Base-by-base conservation (phyloP, 2,329 filamentous ascomycete species). In the Apiospora rasikravindrae region DNA sequence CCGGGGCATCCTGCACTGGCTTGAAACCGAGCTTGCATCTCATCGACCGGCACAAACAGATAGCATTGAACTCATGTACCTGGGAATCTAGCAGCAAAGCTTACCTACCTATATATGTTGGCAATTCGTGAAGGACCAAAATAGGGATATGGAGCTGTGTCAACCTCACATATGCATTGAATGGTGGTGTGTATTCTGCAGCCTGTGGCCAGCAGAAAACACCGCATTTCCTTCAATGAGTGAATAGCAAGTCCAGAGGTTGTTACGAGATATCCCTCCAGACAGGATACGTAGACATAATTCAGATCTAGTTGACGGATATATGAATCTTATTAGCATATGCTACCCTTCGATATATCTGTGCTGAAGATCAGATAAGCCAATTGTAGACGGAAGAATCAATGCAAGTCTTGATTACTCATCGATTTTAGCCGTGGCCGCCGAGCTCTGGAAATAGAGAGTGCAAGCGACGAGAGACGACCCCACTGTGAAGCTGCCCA, bases 1-100 rank as follows among this genome's bases (percentile, higher is more conserved):
- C 57, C 57, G 53, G 57, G 19, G 33, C 29, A 64, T 40, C 57
- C 57, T 40, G 33, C 33, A 24, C 57, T 64, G 57, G 37, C 57
- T 29, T 29, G 33, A 64, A 64, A 64, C 57, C 57, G 29, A 64
- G 33, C 57, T 40, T 64, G 57, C 57, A 64, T 64, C 33, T 64
- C 57, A 64, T 64, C 53, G 33, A 7, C 19, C 57, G n/a, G 19
- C 57, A n/a, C 29, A 8, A 19, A 57, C 19, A 14, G n/a, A 37
- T 8, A 13, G n/a, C n/a, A n/a, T n/a, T n/a, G n/a, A n/a, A 10
- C 10, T 40, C 16, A n/a, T 64, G n/a, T 1, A 24, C 10, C 13
- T 51, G 49, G n/a, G 22, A 14, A 26, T 4, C 19, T n/a, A 40
- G 19, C 3, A 14, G 10, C 16, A 37, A 37, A n/a, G 16, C 29